Evolutionary conservation across 179 eudicot genomes (phyloP).

Genomic region (Beta macrorhiza): DNA sequence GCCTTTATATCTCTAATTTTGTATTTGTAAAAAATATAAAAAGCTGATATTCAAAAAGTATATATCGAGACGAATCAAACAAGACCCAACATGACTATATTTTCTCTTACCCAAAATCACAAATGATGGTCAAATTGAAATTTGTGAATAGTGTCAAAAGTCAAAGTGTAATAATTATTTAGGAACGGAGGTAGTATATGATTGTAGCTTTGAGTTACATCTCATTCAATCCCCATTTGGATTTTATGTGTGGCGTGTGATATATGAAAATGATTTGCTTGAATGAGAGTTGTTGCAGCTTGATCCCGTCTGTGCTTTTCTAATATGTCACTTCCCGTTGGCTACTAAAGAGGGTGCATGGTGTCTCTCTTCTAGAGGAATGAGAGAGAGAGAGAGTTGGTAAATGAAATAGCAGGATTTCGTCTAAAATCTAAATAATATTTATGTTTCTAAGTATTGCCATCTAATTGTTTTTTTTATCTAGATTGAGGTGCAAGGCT

Average conservation of each 20-base stretch:
- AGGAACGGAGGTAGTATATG: too few species aligned
- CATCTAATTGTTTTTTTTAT: neutral
- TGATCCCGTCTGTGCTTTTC: neutral
- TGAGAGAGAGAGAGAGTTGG: neutral
- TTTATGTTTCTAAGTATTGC: neutral
- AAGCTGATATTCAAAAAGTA: too few species aligned
- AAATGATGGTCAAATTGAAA: too few species aligned
- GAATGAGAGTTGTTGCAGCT: neutral
- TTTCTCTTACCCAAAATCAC: too few species aligned
- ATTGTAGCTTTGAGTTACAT: neutral
- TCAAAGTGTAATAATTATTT: too few species aligned
- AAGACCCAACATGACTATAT: too few species aligned
- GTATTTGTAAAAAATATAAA: too few species aligned
- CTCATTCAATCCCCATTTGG: neutral
- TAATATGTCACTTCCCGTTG: neutral
- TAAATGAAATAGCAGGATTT: neutral
- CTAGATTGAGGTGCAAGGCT: neutral
- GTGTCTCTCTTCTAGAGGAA: neutral
- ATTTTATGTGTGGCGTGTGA: neutral
- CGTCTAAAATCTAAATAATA: neutral
- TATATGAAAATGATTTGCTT: neutral
- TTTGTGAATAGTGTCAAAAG: too few species aligned
- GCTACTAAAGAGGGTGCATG: neutral
- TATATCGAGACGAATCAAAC: too few species aligned
- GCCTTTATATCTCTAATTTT: too few species aligned